Evolutionary conservation across 768 basidiomycete genomes (phyloP), one percentile per base, ranked within the genome.

Genomic region (Floccularia luteovirens): DNA sequence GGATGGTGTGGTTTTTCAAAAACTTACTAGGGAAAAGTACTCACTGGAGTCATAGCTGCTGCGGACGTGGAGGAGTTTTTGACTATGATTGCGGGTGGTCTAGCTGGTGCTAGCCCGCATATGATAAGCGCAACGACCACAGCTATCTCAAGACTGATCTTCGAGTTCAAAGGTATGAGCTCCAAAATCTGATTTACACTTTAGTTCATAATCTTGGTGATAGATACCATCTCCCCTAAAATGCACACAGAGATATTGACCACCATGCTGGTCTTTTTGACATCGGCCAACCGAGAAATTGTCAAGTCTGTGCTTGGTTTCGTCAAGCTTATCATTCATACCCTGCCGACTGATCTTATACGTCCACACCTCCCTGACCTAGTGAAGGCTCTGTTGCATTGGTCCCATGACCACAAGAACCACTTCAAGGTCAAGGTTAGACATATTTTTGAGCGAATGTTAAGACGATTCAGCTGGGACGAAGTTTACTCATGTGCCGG

Each of bases 101-200:
- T 98, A 34, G 92, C 91, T 6, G 93, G 90, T 16, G 82, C 87
- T 11, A 88, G 79, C 8, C 92, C 94, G 0, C 96, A 99, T 56
- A 98, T 96, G 91, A 94, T 98, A 57, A 94, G 92, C 54, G 96
- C 96, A 1, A 90, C 90, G 1, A 80, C 98, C 38, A 97, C 92
- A 4, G 90, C 91, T 0, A 79, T 99, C 39, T 93, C 93, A 2
- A 78, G 96, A 17, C 70, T 98, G 10, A 71, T 97, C 13, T 99
- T 97, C 56, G 96, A 98, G 62, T 99, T 93, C 69, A 91, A 85
- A 72, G 82, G 93, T 91, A 38, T 28, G 64, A 56, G 32, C 10
- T 22, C 43, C 13, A 5, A 31, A 16, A 16, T 5, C 23, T n/a
- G 11, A 16, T 16, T 31, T 1, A 31, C 2, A 24, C 5, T 2